Percentiles rank a stretch among this genome's conserved stretches.
phyloP scores from a whole-genome alignment of 1,284 basidiomycete species.

The Apiotrichum akiyoshidainum region DNA sequence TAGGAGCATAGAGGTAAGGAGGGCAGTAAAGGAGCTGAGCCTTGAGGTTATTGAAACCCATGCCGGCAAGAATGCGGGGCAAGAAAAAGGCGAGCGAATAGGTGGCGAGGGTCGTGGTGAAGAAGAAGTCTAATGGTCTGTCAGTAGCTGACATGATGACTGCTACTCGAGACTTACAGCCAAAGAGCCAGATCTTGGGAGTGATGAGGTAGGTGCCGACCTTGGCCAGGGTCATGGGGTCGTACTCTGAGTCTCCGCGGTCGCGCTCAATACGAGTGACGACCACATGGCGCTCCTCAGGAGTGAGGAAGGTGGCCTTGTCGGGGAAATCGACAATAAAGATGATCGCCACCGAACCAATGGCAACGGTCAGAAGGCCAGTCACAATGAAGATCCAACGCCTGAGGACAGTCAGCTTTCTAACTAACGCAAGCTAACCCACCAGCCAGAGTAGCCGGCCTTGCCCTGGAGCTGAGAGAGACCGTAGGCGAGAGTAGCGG shows the following conservation, averaged over 20 bases:
- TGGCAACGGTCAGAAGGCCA: slow-evolving; percentile 13
- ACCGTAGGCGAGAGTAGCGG: slow-evolving; percentile 4
- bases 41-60: slow-evolving; percentile 42
- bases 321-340: slow-evolving; percentile 20
- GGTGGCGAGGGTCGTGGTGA: slow-evolving; percentile 22
- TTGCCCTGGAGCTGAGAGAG: slow-evolving; percentile 5
- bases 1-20: slow-evolving; percentile 46
- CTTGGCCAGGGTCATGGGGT: slow-evolving; percentile 47
- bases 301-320: slow-evolving; percentile 20
- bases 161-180: slow-evolving; percentile 6
- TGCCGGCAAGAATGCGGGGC: slow-evolving; percentile 45
- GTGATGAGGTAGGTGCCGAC: slow-evolving; percentile 44
- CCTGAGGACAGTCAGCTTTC: slow-evolving; percentile 1
- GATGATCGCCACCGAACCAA: slow-evolving; percentile 8
- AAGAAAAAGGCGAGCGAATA: slow-evolving; percentile 47
- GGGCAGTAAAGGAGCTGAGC: slow-evolving; percentile 48
- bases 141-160: slow-evolving; percentile 5
- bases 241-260: slow-evolving; percentile 47
- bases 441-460: slow-evolving; percentile 14
- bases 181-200: slow-evolving; percentile 53
- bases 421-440: neutral
- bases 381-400: slow-evolving; percentile 17
- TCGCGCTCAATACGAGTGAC: slow-evolving; percentile 19
- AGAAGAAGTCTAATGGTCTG: slow-evolving; percentile 48
- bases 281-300: slow-evolving; percentile 13